Percentiles rank a stretch among this genome's conserved stretches.
Conservation (phyloP, 2,329 filamentous ascomycete species). For the Cladosporium sp. region DNA sequence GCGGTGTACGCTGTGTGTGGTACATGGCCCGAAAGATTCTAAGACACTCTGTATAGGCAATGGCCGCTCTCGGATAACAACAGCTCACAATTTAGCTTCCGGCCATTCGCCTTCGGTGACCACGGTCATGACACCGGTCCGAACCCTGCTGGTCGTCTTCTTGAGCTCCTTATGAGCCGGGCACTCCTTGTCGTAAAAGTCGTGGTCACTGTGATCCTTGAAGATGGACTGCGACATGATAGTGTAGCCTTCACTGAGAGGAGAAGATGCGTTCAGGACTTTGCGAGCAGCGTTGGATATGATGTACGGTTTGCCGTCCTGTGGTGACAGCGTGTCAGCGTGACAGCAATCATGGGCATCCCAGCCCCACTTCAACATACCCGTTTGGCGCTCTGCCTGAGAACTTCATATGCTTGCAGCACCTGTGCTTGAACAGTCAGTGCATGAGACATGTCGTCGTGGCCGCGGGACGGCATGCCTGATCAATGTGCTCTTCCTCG, state of each 20-base stretch:
- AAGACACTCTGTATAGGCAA: too few relatives aligned
- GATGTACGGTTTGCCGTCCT: slow-evolving; percentile 69
- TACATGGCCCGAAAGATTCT: too few relatives aligned
- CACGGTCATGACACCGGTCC: slow-evolving; percentile 24
- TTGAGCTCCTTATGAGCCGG: slow-evolving; percentile 50
- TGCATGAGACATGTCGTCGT: background rate
- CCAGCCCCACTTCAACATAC: background rate
- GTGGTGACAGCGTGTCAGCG: background rate
- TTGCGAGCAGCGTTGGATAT: slow-evolving; percentile 34
- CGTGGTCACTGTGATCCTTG: slow-evolving; percentile 58
- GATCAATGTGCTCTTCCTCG: slow-evolving; percentile 40
- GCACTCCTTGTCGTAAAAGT: slow-evolving; percentile 61
- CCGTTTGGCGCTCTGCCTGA: slow-evolving; percentile 5
- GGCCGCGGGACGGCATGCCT: background rate
- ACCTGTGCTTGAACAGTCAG: background rate
- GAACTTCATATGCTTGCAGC: slow-evolving; percentile 5
- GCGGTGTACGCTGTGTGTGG: too few relatives aligned
- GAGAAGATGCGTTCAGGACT: slow-evolving; percentile 25
- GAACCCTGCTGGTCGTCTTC: slow-evolving; percentile 23
- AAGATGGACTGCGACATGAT: slow-evolving; percentile 60
- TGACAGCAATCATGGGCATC: background rate
- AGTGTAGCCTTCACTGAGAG: slow-evolving; percentile 60
- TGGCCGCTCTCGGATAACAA: background rate
- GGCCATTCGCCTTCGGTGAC: slow-evolving; percentile 26
- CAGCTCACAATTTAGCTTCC: slow-evolving; percentile 13